These are phyloP conservation scores for Penicillium sp. DNA, from an alignment of 2,329 filamentous ascomycete genomes.

Conservation along the genomic window DNA sequence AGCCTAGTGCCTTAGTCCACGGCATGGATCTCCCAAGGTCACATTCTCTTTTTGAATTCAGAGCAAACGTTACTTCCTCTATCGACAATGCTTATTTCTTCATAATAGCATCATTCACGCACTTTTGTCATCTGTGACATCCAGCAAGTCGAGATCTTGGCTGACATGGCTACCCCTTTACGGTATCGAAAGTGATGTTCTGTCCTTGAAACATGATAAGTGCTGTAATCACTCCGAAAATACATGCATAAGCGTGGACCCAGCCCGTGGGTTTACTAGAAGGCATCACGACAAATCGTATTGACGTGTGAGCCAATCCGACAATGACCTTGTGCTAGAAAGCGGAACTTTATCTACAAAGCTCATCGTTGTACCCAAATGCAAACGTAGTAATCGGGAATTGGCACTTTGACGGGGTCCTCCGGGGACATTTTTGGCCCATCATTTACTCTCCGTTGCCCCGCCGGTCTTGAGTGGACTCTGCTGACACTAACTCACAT, in stretches of 20 bases:
- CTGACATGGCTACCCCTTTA: background rate
- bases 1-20: background rate
- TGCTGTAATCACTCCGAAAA: background rate
- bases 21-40: background rate
- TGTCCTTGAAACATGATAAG: background rate
- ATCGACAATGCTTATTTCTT: background rate
- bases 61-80: background rate
- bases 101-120: background rate
- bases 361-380: conserved; percentile 10
- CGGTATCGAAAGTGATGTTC: no score
- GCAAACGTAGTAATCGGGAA: conserved; percentile 20
- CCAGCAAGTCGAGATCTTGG: background rate
- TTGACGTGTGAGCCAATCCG: background rate
- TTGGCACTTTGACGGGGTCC: background rate
- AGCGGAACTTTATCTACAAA: background rate
- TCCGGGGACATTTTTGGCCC: conserved; percentile 3
- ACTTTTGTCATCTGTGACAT: background rate
- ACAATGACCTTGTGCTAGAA: no score
- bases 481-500: conserved; percentile 14
- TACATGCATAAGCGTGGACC: background rate
- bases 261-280: background rate
- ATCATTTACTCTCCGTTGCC: conserved; percentile 8
- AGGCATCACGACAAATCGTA: background rate
- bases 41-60: background rate
- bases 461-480: conserved; percentile 1